phyloP scores from a whole-genome alignment of 345 rosid species.

The Ailanthus altissimus region DNA sequence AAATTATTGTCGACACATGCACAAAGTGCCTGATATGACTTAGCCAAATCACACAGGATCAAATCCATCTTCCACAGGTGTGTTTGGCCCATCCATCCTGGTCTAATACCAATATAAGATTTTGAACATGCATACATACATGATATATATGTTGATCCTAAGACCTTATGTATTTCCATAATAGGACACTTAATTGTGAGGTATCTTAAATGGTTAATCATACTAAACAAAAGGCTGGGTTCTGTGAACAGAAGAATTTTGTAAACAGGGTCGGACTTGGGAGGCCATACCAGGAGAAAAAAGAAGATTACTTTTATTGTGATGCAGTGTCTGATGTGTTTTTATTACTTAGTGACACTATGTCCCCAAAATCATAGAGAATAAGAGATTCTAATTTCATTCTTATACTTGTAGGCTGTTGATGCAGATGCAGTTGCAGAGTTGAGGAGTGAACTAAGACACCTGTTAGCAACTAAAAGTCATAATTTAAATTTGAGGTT shows the following conservation, averaged over 20 bases:
- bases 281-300: too few species aligned
- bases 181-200: background rate
- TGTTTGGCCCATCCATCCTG: background rate
- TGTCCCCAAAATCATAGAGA: background rate
- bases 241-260: too few species aligned
- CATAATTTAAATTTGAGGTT: constrained; percentile 45
- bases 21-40: too few species aligned
- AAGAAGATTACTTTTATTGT: background rate
- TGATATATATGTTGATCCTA: too few species aligned
- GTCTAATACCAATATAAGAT: background rate
- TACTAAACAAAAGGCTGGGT: background rate
- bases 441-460: constrained; percentile 74
- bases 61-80: too few species aligned
- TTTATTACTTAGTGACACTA: background rate
- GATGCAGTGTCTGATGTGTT: background rate
- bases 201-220: background rate
- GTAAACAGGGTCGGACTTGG: too few species aligned
- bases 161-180: too few species aligned
- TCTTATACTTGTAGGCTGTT: constrained; percentile 48
- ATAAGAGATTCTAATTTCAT: constrained; percentile 3
- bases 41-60: too few species aligned
- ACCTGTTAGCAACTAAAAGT: constrained; percentile 64
- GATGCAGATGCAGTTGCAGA: constrained; percentile 54
- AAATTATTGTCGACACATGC: too few species aligned
- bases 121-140: background rate